Evolutionary conservation across 1,284 basidiomycete genomes (phyloP).

Genomic region (Apiotrichum domesticum): DNA sequence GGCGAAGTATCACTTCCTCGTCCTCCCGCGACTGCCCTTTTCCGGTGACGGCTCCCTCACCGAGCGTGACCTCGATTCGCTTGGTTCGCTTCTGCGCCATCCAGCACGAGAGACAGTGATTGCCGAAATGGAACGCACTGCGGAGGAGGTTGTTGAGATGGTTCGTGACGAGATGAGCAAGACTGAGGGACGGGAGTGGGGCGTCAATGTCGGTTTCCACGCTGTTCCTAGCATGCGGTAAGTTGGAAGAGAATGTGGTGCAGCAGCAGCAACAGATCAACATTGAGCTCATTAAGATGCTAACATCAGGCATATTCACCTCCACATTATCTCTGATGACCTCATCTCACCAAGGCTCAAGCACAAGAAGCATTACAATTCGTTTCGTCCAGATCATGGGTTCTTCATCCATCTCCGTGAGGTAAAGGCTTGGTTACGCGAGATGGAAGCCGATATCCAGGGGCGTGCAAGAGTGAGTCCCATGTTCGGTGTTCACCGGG

Average conservation of each 20-base stretch:
- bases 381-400: conserved; percentile 78
- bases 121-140: conserved; percentile 55
- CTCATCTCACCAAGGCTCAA: conserved; percentile 69
- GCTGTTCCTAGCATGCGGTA: conserved; percentile 59
- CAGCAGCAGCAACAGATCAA: not conserved
- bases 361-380: conserved; percentile 90
- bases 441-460: not conserved
- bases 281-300: conserved; percentile 1
- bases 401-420: conserved; percentile 78
- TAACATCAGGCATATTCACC: conserved; percentile 64
- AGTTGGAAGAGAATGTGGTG: conserved; percentile 17
- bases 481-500: too few species aligned
- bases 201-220: conserved; percentile 78
- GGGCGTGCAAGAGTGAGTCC: not conserved
- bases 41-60: conserved; percentile 20
- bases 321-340: conserved; percentile 83
- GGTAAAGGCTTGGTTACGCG: conserved; percentile 62
- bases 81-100: conserved; percentile 56
- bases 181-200: conserved; percentile 72
- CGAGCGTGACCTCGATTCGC: conserved; percentile 52
- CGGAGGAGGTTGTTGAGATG: conserved; percentile 54
- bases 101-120: conserved; percentile 54
- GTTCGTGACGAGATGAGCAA: conserved; percentile 76
- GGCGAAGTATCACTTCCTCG: conserved; percentile 71
- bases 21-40: conserved; percentile 59